Conservation (phyloP, 2,329 filamentous ascomycete species). For the Alternaria arborescens region DNA sequence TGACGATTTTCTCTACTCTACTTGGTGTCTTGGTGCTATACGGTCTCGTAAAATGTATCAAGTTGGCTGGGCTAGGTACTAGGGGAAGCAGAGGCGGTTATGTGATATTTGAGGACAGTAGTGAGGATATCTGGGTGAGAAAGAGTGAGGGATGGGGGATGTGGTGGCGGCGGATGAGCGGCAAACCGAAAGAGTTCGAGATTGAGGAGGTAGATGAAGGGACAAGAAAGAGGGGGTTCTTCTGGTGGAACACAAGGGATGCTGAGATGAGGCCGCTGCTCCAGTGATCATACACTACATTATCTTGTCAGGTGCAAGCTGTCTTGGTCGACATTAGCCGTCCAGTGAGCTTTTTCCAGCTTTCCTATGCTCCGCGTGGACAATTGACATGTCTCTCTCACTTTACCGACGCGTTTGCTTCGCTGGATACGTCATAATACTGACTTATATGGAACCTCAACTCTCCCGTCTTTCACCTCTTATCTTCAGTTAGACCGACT, state of each 20-base stretch:
- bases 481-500: not conserved
- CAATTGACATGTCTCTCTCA: not conserved
- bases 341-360: not conserved
- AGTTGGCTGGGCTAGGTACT: constrained; percentile 20
- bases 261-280: constrained; percentile 36
- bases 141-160: constrained; percentile 35
- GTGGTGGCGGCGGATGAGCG: constrained; percentile 40
- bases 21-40: constrained; percentile 50
- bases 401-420: not conserved
- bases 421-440: not conserved
- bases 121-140: constrained; percentile 42
- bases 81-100: constrained; percentile 39
- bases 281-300: not conserved
- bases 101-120: constrained; percentile 40
- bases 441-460: not conserved
- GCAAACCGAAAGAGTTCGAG: constrained; percentile 34
- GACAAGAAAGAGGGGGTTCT: constrained; percentile 32
- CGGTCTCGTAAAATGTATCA: constrained; percentile 28
- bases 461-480: not conserved
- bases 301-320: not conserved
- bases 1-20: constrained; percentile 55
- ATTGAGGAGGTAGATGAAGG: constrained; percentile 39
- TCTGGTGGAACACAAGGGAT: constrained; percentile 28
- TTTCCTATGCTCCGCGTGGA: not conserved
- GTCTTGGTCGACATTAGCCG: not conserved